A percentile compares a stretch with the other conserved stretches of the same genome.
Conservation (phyloP, 1,139 yeast genomes). For the Yamadazyma buinensis region DNA sequence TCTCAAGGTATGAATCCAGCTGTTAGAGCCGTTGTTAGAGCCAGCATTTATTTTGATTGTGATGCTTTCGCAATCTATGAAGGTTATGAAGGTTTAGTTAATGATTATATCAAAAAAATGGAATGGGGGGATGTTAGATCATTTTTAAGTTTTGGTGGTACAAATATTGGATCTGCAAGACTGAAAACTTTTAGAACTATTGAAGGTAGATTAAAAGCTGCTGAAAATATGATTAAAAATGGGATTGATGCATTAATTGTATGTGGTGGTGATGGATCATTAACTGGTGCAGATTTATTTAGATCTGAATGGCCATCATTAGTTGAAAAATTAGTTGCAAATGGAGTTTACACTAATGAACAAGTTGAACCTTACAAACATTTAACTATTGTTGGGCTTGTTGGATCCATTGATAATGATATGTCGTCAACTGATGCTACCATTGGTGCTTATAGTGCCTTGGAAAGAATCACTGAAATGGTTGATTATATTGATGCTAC, state of each 20-base stretch:
- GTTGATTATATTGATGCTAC: slow-evolving; percentile 83
- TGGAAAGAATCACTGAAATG: slow-evolving; percentile 73
- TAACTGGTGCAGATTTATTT: slow-evolving; percentile 80
- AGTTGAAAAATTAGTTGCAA: slow-evolving; percentile 53
- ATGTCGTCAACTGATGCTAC: slow-evolving; percentile 83
- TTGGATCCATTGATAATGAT: slow-evolving; percentile 81
- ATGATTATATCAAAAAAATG: slow-evolving; percentile 59
- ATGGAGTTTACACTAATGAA: slow-evolving; percentile 45
- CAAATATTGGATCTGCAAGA: slow-evolving; percentile 79
- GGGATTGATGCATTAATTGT: slow-evolving; percentile 80
- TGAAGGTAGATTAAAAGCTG: slow-evolving; percentile 63
- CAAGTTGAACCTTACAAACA: slow-evolving; percentile 51
- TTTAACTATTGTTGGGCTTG: slow-evolving; percentile 72
- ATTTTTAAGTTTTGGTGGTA: slow-evolving; percentile 73
- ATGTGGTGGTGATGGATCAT: slow-evolving; percentile 84
- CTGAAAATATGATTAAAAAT: slow-evolving; percentile 62
- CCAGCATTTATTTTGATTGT: slow-evolving; percentile 68
- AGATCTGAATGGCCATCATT: slow-evolving; percentile 78
- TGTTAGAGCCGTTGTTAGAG: slow-evolving; percentile 74
- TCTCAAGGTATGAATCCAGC: slow-evolving; percentile 87
- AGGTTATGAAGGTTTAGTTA: slow-evolving; percentile 74
- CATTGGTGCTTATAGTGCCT: slow-evolving; percentile 75
- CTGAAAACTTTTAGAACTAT: slow-evolving; percentile 66
- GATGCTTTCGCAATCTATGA: slow-evolving; percentile 72
- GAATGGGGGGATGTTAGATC: slow-evolving; percentile 77